phyloP scores from a whole-genome alignment of 2,329 filamentous ascomycete genomes.

The Eutypa lata region DNA sequence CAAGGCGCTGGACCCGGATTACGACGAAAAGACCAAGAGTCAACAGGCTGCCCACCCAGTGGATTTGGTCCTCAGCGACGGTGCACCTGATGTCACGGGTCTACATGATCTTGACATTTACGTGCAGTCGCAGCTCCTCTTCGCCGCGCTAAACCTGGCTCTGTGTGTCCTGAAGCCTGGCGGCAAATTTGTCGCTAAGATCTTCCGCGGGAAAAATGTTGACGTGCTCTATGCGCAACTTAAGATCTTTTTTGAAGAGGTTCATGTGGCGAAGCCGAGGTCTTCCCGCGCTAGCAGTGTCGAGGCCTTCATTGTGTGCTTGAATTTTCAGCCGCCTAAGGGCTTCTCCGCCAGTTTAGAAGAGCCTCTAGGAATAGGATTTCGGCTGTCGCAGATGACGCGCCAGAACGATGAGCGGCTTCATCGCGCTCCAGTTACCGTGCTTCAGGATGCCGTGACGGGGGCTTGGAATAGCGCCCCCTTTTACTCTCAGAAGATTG shows the following conservation, averaged over 20 bases:
- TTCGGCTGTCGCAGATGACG: conserved; percentile 49
- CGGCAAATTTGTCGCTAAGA: conserved; percentile 96
- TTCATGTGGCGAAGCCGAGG: conserved; percentile 88
- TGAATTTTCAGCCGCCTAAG: conserved; percentile 77
- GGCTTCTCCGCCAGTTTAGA: conserved; percentile 75
- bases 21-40: conserved; percentile 44
- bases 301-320: conserved; percentile 93
- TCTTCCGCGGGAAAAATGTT: conserved; percentile 93
- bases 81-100: conserved; percentile 93
- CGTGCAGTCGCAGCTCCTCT: conserved; percentile 92
- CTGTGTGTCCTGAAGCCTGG: conserved; percentile 89
- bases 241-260: conserved; percentile 82
- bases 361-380: conserved; percentile 67
- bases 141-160: conserved; percentile 88
- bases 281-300: conserved; percentile 95
- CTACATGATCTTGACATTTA: conserved; percentile 98
- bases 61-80: conserved; percentile 91
- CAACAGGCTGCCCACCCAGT: conserved; percentile 70
- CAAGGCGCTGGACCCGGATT: conserved; percentile 74
- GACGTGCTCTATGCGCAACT: conserved; percentile 92
- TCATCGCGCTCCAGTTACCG: conserved; percentile 37
- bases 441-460: conserved; percentile 43
- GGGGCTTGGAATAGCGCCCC: conserved; percentile 41
- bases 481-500: conserved; percentile 7
- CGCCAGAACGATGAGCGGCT: conserved; percentile 37